Evolutionary conservation across 768 basidiomycete species (phyloP).

Genomic region (Dacryopinax spathularia): DNA sequence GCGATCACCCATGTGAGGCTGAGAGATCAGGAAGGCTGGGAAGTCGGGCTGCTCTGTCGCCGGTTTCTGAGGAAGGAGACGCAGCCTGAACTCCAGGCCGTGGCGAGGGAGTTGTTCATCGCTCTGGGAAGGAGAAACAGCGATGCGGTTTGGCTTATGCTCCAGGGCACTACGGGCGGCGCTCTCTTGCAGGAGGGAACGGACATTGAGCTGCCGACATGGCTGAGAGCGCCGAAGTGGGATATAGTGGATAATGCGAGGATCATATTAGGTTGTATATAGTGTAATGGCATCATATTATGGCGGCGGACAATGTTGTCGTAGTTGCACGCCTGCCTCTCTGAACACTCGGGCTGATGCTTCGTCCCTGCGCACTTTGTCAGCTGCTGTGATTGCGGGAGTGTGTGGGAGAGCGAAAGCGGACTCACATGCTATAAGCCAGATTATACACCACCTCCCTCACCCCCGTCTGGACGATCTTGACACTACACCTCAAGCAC

Average conservation of each 20-base stretch:
- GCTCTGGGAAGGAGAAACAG: conserved; percentile 47
- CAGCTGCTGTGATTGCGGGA: not conserved
- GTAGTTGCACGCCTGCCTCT: conserved; percentile 19
- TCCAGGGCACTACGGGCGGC: conserved; percentile 40
- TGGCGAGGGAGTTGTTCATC: conserved; percentile 50
- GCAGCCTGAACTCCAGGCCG: conserved; percentile 59
- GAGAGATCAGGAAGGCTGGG: conserved; percentile 63
- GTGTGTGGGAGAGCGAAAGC: not conserved
- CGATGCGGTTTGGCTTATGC: conserved; percentile 73
- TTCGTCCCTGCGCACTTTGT: conserved; percentile 14
- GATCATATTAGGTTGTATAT: conserved; percentile 16
- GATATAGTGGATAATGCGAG: conserved; percentile 36
- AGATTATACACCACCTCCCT: conserved; percentile 87
- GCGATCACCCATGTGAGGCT: conserved; percentile 49
- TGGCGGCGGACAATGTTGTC: conserved; percentile 11
- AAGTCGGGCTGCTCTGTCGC: conserved; percentile 59
- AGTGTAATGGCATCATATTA: not conserved
- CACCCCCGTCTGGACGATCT: conserved; percentile 91
- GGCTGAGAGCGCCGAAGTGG: conserved; percentile 45
- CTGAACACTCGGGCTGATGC: conserved; percentile 17
- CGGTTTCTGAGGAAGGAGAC: conserved; percentile 54
- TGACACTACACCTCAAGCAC: conserved; percentile 89
- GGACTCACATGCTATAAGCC: conserved; percentile 80
- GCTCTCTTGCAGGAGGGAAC: not conserved
- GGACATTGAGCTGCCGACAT: not conserved